A percentile compares a stretch with the other conserved stretches of the same genome.
Conservation (phyloP, 305 asterid genomes). For the Andrographis paniculata region DNA sequence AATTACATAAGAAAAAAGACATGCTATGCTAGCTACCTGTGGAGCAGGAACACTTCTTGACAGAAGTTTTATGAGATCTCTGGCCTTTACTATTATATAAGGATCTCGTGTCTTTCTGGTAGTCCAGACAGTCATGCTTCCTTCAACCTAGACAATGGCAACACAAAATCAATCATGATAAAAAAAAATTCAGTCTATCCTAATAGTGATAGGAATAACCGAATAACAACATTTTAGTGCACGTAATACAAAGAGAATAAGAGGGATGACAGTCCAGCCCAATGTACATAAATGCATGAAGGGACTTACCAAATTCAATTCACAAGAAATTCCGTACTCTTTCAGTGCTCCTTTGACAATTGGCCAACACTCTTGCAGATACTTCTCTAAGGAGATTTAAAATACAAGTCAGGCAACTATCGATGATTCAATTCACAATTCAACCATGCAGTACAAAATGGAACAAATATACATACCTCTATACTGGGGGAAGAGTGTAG, state of each 20-base stretch:
- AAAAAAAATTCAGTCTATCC: no score
- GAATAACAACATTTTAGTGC: not conserved
- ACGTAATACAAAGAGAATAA: not conserved
- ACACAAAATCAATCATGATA: no score
- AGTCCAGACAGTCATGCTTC: constrained; percentile 64
- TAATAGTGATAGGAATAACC: no score
- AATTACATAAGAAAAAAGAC: constrained; percentile 3
- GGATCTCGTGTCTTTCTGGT: constrained; percentile 68
- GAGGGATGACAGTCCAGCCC: not conserved
- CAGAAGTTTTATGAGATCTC: constrained; percentile 63
- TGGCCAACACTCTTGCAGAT: constrained; percentile 77
- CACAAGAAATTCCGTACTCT: constrained; percentile 61
- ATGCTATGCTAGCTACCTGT: constrained; percentile 31
- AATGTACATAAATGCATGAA: not conserved
- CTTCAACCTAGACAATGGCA: constrained; percentile 44
- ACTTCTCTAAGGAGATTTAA: constrained; percentile 40
- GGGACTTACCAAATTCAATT: constrained; percentile 64
- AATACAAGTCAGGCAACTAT: not conserved
- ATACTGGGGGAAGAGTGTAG: constrained; percentile 90
- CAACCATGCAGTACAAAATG: no score
- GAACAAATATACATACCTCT: constrained; percentile 32
- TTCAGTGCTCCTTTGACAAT: constrained; percentile 66
- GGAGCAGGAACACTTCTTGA: constrained; percentile 82
- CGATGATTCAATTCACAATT: no score
- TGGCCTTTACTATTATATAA: constrained; percentile 54